Percentiles rank a stretch among this genome's conserved stretches.
These are phyloP conservation scores for Geranium incanum DNA, from an alignment of 441 rosid species.

Conservation along the genomic window DNA sequence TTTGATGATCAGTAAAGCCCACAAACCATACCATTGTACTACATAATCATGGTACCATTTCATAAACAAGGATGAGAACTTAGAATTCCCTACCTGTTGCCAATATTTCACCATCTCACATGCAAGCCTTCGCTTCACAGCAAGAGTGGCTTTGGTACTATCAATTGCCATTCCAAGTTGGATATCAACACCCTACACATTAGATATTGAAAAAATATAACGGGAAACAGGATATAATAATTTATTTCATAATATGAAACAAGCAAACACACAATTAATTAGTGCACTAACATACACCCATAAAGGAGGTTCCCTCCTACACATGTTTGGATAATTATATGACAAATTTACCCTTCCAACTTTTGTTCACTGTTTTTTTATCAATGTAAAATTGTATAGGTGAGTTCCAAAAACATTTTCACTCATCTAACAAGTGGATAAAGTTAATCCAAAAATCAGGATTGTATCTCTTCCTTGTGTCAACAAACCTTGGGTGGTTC, in stretches of 20 bases:
- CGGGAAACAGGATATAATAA: background rate
- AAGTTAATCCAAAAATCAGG: too few species aligned
- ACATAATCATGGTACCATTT: background rate
- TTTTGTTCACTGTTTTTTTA: too few species aligned
- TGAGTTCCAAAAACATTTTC: too few species aligned
- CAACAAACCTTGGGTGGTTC: too few species aligned
- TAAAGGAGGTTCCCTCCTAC: too few species aligned
- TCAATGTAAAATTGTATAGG: too few species aligned
- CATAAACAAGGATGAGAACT: background rate
- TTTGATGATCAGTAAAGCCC: background rate
- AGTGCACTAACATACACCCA: too few species aligned
- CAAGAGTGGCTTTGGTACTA: conserved; percentile 93
- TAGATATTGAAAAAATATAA: conserved; percentile 16
- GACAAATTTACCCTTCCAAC: too few species aligned
- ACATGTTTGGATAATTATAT: too few species aligned
- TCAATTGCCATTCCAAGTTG: conserved; percentile 99
- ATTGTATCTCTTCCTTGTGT: too few species aligned
- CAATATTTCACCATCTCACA: conserved; percentile 98
- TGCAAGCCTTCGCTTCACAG: conserved; percentile 97
- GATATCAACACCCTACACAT: conserved; percentile 76
- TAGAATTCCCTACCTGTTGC: conserved; percentile 68
- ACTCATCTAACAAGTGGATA: too few species aligned
- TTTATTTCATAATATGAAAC: background rate
- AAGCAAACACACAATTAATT: background rate
- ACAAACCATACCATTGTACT: background rate